Conservation (phyloP, 192 early-diverging fungal species). For the Spizellomyces sp. region DNA sequence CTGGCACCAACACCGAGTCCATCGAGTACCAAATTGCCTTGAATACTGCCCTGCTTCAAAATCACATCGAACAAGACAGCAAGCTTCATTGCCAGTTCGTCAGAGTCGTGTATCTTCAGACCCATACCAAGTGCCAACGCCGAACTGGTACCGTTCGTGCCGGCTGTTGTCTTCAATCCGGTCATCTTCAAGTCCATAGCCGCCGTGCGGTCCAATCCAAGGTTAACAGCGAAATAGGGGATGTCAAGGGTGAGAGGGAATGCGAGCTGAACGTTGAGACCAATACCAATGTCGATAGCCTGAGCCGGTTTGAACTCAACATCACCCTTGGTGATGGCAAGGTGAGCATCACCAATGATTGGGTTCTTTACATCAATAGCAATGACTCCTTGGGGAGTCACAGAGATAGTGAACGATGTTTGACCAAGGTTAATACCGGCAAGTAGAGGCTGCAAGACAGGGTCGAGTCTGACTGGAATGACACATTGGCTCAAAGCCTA, state of each 20-base stretch:
- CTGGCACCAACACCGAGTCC: conserved; percentile 19
- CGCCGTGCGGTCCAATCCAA: conserved; percentile 18
- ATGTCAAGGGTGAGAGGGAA: conserved; percentile 34
- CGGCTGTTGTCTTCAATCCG: conserved; percentile 19
- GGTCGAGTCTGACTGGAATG: conserved; percentile 15
- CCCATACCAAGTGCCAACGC: conserved; percentile 9
- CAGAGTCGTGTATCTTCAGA: conserved; percentile 24
- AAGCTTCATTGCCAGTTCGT: conserved; percentile 23
- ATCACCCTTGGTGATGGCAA: conserved; percentile 21
- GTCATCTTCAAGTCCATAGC: conserved; percentile 6
- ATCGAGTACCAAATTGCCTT: conserved; percentile 9
- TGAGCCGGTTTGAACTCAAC: conserved; percentile 21
- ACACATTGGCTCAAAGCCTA: conserved; percentile 10
- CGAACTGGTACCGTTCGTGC: conserved; percentile 14
- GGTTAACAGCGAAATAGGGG: conserved; percentile 23
- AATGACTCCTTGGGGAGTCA: conserved; percentile 16
- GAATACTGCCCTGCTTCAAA: conserved; percentile 3
- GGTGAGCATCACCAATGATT: conserved; percentile 10
- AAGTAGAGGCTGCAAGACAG: conserved; percentile 14
- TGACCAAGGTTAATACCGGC: conserved; percentile 1
- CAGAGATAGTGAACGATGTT: neutral
- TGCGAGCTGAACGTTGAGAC: conserved; percentile 8
- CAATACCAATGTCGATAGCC: neutral
- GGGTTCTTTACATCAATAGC: conserved; percentile 7
- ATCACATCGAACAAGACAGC: conserved; percentile 18